Conservation (phyloP, 2,329 filamentous ascomycete genomes). For the Colletotrichum eremochloae region DNA sequence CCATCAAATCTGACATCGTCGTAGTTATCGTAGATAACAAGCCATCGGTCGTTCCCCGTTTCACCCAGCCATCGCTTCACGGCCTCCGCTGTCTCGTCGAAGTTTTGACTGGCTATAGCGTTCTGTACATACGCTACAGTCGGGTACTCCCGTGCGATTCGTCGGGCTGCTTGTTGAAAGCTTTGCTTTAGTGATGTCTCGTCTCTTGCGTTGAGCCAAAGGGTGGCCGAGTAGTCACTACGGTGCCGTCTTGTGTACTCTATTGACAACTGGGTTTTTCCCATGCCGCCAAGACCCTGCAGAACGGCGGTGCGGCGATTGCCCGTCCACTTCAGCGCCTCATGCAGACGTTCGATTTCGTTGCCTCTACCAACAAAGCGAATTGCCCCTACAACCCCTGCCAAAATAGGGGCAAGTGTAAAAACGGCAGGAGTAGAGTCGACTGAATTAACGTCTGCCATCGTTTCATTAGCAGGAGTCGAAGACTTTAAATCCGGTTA, state of each 20-base stretch:
- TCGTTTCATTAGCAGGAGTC: too few relatives aligned
- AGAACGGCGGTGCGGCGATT: conserved; percentile 48
- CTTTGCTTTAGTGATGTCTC: too few relatives aligned
- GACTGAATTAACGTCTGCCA: too few relatives aligned
- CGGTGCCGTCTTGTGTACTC: background rate
- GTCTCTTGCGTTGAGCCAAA: too few relatives aligned
- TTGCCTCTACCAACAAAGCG: background rate
- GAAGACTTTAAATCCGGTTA: too few relatives aligned
- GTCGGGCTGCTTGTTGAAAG: conserved; percentile 39
- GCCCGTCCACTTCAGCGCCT: conserved; percentile 23
- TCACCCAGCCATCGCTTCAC: conserved; percentile 56
- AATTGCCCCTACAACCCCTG: conserved; percentile 11
- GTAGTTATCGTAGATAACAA: conserved; percentile 58
- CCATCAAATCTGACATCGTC: conserved; percentile 52
- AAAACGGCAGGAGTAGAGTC: too few relatives aligned
- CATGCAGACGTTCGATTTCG: background rate
- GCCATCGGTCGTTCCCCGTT: conserved; percentile 52
- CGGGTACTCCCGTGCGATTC: conserved; percentile 48
- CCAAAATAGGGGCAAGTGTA: background rate
- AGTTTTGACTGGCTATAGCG: conserved; percentile 45
- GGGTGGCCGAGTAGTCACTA: too few relatives aligned
- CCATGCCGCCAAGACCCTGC: conserved; percentile 59
- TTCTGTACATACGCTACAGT: conserved; percentile 44
- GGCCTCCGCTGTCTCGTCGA: conserved; percentile 47
- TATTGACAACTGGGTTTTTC: conserved; percentile 59